Percentiles rank a stretch among this genome's conserved stretches.
phyloP scores from a whole-genome alignment of 2,329 filamentous ascomycete genomes.

The Colletotrichum lini region DNA sequence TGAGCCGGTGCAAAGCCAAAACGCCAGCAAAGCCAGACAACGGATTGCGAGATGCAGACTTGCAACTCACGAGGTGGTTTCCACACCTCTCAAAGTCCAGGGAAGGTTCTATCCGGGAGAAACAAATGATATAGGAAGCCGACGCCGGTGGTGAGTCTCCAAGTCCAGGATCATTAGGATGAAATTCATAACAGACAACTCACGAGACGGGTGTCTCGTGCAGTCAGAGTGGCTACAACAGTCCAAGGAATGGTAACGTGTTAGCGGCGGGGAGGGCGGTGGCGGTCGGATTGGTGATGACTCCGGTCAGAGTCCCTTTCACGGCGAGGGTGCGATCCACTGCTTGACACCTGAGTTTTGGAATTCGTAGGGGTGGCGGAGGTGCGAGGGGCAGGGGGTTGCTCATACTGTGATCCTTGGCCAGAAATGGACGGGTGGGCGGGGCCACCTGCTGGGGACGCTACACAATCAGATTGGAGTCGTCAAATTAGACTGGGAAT shows the following conservation, averaged over 20 bases:
- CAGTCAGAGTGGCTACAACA: conserved; percentile 34
- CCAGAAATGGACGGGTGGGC: conserved; percentile 48
- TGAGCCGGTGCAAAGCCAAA: conserved; percentile 27
- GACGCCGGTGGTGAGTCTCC: conserved; percentile 43
- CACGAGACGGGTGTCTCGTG: conserved; percentile 42
- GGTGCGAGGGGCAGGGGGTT: conserved; percentile 57
- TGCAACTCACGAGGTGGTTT: conserved; percentile 38
- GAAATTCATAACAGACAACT: conserved; percentile 40
- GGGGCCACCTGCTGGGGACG: conserved; percentile 66
- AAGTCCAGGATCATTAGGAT: conserved; percentile 41
- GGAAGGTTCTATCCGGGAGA: conserved; percentile 38
- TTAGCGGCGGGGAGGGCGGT: conserved; percentile 57
- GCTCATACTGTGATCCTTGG: conserved; percentile 68
- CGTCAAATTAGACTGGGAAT: conserved; percentile 35
- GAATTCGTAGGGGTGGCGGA: conserved; percentile 56
- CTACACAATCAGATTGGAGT: conserved; percentile 63
- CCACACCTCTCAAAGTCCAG: conserved; percentile 37
- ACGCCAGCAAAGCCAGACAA: conserved; percentile 38
- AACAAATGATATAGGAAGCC: conserved; percentile 41
- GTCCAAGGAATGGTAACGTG: conserved; percentile 26
- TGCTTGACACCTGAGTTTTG: conserved; percentile 56
- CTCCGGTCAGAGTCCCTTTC: conserved; percentile 59
- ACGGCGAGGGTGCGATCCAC: conserved; percentile 53
- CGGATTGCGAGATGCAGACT: conserved; percentile 43
- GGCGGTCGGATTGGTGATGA: conserved; percentile 55